Percentiles rank a stretch among this genome's conserved stretches.
Conservation (phyloP, 2,329 filamentous ascomycete genomes). For the Botryotinia globosa region DNA sequence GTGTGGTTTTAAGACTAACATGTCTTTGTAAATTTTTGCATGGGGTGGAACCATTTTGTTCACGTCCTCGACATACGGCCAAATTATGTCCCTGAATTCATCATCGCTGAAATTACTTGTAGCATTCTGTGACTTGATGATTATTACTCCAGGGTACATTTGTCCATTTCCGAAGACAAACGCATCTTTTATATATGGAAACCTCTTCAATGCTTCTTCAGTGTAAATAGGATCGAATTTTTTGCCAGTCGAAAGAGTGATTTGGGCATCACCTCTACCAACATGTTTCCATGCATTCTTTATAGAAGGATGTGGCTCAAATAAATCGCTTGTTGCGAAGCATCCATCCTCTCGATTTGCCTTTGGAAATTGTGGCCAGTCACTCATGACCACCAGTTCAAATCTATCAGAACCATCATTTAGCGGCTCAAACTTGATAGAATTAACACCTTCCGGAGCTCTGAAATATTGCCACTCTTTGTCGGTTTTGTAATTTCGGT, state of each 20-base stretch:
- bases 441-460: slow-evolving; percentile 34
- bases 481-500: slow-evolving; percentile 48
- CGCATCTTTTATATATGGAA: slow-evolving; percentile 48
- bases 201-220: slow-evolving; percentile 52
- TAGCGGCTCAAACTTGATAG: slow-evolving; percentile 48
- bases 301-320: slow-evolving; percentile 52
- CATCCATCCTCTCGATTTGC: slow-evolving; percentile 53
- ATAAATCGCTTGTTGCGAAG: slow-evolving; percentile 62
- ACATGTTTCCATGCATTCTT: slow-evolving; percentile 60
- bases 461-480: slow-evolving; percentile 61
- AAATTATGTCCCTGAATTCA: not conserved
- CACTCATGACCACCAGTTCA: slow-evolving; percentile 54
- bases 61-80: slow-evolving; percentile 1
- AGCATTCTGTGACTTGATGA: slow-evolving; percentile 48
- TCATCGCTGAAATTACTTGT: slow-evolving; percentile 22
- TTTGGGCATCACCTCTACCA: slow-evolving; percentile 58
- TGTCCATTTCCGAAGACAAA: slow-evolving; percentile 60
- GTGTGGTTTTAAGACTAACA: slow-evolving; percentile 2
- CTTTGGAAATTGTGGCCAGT: slow-evolving; percentile 60
- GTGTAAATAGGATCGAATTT: slow-evolving; percentile 44
- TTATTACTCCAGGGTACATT: slow-evolving; percentile 54
- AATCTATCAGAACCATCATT: slow-evolving; percentile 40
- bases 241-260: slow-evolving; percentile 63
- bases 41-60: not conserved
- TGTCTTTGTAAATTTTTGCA: slow-evolving; percentile 8